Evolutionary conservation across 345 rosid genomes (phyloP).

Genomic region (Orychophragmus violaceus): DNA sequence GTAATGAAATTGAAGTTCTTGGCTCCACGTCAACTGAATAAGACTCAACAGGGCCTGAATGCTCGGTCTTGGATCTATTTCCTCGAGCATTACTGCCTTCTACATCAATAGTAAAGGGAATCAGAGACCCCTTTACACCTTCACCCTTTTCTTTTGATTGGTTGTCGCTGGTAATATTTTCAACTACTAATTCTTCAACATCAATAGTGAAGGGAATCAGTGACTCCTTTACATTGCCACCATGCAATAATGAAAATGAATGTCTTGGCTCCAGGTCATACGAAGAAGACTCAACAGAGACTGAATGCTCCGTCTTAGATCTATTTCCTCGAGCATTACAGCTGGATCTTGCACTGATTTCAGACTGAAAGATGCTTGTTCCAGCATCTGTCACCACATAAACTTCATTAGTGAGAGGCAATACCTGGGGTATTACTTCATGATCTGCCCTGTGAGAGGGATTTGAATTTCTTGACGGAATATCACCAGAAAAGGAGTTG

Average conservation of each 20-base stretch:
- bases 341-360: conserved; percentile 3
- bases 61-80: conserved; percentile 6
- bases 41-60: conserved; percentile 7
- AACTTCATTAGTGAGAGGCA: conserved; percentile 7
- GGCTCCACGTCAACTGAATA: conserved; percentile 11
- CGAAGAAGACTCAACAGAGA: conserved; percentile 12
- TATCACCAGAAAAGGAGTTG: conserved; percentile 20
- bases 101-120: neutral
- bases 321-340: neutral
- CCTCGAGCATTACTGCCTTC: neutral
- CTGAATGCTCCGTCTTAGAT: conserved; percentile 16
- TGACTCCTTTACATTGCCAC: conserved; percentile 9
- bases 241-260: conserved; percentile 8
- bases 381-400: conserved; percentile 1
- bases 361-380: conserved; percentile 11
- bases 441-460: conserved; percentile 7
- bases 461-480: conserved; percentile 1
- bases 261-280: conserved; percentile 10
- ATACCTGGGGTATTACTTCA: conserved; percentile 12
- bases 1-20: conserved; percentile 4
- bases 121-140: neutral
- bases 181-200: conserved; percentile 10
- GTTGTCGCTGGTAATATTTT: conserved; percentile 7
- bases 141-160: conserved; percentile 27
- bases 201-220: conserved; percentile 2